phyloP scores from a whole-genome alignment of 2,329 filamentous ascomycete genomes.

The Monosporascus sp. region DNA sequence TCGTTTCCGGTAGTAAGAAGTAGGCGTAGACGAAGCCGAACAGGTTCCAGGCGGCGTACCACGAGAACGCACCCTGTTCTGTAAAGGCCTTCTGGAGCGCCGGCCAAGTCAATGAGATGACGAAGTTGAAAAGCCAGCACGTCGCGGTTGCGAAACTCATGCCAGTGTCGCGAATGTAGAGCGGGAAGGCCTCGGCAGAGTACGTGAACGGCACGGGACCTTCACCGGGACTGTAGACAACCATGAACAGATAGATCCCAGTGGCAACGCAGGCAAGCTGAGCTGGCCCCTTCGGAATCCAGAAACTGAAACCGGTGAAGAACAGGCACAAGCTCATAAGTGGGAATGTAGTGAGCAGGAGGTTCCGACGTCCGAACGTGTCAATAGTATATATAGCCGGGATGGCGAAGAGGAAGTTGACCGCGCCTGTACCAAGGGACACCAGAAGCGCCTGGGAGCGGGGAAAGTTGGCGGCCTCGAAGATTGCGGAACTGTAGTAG shows the following conservation, averaged over 20 bases:
- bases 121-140: slow-evolving; percentile 32
- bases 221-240: slow-evolving; percentile 25
- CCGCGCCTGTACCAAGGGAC: slow-evolving; percentile 42
- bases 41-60: slow-evolving; percentile 42
- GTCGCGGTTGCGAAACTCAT: slow-evolving; percentile 52
- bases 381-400: slow-evolving; percentile 64
- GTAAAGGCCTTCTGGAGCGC: slow-evolving; percentile 34
- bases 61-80: slow-evolving; percentile 40
- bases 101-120: slow-evolving; percentile 37
- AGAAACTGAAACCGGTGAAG: slow-evolving; percentile 27
- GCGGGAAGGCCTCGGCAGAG: slow-evolving; percentile 59
- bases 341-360: slow-evolving; percentile 62
- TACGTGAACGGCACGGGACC: slow-evolving; percentile 57
- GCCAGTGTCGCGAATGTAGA: slow-evolving; percentile 55
- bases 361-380: slow-evolving; percentile 57
- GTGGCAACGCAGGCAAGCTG: slow-evolving; percentile 52
- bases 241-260: slow-evolving; percentile 61
- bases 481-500: slow-evolving; percentile 44
- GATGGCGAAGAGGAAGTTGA: slow-evolving; percentile 64
- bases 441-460: slow-evolving; percentile 35
- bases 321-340: slow-evolving; percentile 58
- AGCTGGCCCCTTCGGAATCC: slow-evolving; percentile 27
- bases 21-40: slow-evolving; percentile 37
- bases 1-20: slow-evolving; percentile 35
- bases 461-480: slow-evolving; percentile 36